Evolutionary conservation across 257 asterid species (phyloP).

Genomic region (Petrea volubilis): DNA sequence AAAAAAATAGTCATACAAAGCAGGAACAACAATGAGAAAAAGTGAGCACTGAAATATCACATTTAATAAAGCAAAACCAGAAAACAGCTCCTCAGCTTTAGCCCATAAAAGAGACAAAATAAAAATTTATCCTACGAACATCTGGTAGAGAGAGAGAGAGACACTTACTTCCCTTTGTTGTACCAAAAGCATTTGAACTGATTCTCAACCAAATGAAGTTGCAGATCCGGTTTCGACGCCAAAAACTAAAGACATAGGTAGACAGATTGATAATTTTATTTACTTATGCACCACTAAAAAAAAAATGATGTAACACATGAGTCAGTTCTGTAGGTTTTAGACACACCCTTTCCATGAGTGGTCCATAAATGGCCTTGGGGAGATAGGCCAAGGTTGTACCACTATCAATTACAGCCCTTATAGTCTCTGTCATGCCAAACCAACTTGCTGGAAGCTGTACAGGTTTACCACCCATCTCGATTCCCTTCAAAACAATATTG

Average conservation of each 20-base stretch:
- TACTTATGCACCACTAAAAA: too few relatives aligned
- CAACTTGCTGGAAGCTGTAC: constrained; percentile 40
- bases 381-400: constrained; percentile 78
- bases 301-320: too few relatives aligned
- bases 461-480: constrained; percentile 52
- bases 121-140: too few relatives aligned
- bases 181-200: constrained; percentile 50
- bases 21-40: neutral
- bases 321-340: neutral
- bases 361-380: constrained; percentile 44
- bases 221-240: constrained; percentile 32
- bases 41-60: neutral
- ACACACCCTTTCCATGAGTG: constrained; percentile 44
- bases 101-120: neutral
- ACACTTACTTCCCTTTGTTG: constrained; percentile 46
- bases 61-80: neutral
- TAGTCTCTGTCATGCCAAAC: constrained; percentile 35
- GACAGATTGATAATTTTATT: neutral
- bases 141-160: constrained; percentile 6
- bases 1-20: neutral
- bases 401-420: constrained; percentile 58
- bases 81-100: neutral
- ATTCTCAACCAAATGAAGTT: constrained; percentile 38
- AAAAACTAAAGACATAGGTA: constrained; percentile 33
- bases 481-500: constrained; percentile 50